These are phyloP conservation scores for Xanthoconium stramineum DNA, from an alignment of 768 basidiomycete species.

Conservation along the genomic window DNA sequence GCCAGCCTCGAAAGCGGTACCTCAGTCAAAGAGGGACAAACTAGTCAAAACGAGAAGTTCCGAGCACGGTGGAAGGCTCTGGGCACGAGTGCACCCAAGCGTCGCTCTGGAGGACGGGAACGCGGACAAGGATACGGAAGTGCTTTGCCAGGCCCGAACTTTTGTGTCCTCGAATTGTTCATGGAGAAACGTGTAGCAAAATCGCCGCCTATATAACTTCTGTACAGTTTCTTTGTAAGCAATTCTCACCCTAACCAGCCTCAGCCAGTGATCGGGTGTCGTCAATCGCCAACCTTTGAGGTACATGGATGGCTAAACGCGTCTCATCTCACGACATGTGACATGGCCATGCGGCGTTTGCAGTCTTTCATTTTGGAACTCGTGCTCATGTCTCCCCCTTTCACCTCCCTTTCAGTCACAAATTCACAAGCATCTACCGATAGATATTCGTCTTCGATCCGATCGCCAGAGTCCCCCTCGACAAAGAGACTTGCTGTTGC, in stretches of 20 bases:
- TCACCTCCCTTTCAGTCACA: constrained; percentile 5
- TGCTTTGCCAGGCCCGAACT: constrained; percentile 88
- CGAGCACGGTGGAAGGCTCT: constrained; percentile 33
- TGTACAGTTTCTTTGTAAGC: constrained; percentile 40
- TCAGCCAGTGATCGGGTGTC: too few species aligned
- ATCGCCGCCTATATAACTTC: constrained; percentile 13
- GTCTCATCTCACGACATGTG: constrained; percentile 6
- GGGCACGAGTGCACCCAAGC: constrained; percentile 34
- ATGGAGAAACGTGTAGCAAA: constrained; percentile 14
- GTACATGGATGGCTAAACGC: not conserved
- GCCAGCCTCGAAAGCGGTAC: constrained; percentile 62
- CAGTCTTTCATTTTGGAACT: not conserved
- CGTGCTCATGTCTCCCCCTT: not conserved
- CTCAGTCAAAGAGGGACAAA: constrained; percentile 47
- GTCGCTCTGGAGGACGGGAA: constrained; percentile 84
- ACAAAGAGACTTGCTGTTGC: constrained; percentile 6
- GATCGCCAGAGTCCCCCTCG: not conserved
- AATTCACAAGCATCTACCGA: not conserved
- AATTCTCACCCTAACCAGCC: constrained; percentile 31
- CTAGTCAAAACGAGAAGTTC: constrained; percentile 43
- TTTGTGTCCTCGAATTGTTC: constrained; percentile 87
- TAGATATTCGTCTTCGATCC: not conserved
- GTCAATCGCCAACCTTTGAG: not conserved
- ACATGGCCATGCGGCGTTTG: not conserved
- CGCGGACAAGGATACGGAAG: constrained; percentile 89